Percentiles rank a stretch among this genome's conserved stretches.
Conservation (phyloP, 176 grass and related monocot species). For the Musa troglodytarum region DNA sequence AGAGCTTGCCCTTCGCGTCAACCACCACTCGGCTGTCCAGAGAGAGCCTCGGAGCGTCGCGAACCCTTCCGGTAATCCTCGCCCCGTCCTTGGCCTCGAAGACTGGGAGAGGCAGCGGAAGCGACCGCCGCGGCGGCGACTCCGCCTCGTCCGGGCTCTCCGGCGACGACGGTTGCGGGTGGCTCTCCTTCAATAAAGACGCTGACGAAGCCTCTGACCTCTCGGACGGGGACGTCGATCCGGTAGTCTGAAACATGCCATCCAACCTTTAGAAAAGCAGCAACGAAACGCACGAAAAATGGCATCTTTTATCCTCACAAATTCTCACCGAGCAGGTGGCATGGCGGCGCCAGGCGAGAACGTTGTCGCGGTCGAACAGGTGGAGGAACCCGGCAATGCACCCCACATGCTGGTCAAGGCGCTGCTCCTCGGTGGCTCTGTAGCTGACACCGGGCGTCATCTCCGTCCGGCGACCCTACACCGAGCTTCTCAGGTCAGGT, state of each 20-base stretch:
- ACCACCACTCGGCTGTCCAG: constrained; percentile 73
- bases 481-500: not conserved
- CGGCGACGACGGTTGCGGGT: constrained; percentile 20
- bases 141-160: constrained; percentile 1
- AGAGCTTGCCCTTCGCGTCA: constrained; percentile 42
- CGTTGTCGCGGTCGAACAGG: constrained; percentile 63
- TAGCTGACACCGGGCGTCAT: constrained; percentile 1
- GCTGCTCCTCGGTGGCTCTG: constrained; percentile 26
- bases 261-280: not conserved
- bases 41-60: constrained; percentile 63
- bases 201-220: constrained; percentile 42
- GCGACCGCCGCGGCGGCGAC: constrained; percentile 30
- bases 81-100: constrained; percentile 1
- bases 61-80: constrained; percentile 10
- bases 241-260: constrained; percentile 26
- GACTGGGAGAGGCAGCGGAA: constrained; percentile 30
- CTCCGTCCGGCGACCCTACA: not conserved
- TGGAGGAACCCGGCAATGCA: constrained; percentile 81
- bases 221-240: constrained; percentile 64
- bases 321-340: constrained; percentile 3
- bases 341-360: constrained; percentile 7
- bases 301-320: not conserved
- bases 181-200: constrained; percentile 22
- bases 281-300: not conserved
- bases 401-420: constrained; percentile 49